Base-by-base conservation (phyloP, 2,329 filamentous ascomycete genomes). In the Truncatella angustata region DNA sequence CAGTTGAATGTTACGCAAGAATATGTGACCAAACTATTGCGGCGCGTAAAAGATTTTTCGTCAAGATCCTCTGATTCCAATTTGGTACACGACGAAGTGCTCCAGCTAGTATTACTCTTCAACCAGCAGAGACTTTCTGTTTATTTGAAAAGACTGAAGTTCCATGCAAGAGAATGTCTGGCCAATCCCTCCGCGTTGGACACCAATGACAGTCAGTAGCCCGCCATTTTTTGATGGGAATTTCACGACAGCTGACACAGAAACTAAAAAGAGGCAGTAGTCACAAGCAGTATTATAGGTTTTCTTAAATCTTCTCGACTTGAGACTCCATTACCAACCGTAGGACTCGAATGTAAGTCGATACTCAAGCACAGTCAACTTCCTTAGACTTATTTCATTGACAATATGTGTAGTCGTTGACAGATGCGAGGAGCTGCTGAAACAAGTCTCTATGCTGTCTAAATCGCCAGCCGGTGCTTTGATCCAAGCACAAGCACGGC, bases 371-470 rank as follows among this genome's bases (percentile, higher is more conserved):
- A n/a, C 20, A n/a, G 11, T 24, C 24, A 44, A 5, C 2, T 44
- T 5, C 16, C n/a, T 3, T 44, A 9, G 40, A 9, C 9, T 7
- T 16, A 2, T 4, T 18, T 12, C 16, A 14, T n/a, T 44, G 40
- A 44, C n/a, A 4, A 16, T 2, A 11, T 30, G 11, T 3, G 5
- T 14, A 47, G 44, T 47, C 10, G 12, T 23, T 47, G 16, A 21
- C 4, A 35, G 44, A 23, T 35, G 26, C 10, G 28, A 34, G n/a
- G 28, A 55, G 11, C 37, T 52, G 16, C 51, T 54, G 14, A 42
- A 4, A 5, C 28, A 4, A 1, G 18, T 40, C 24, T 40, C 16
- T 9, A 40, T 12, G 7, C 14, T 40, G 2, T 54, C 30, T 4
- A 36, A 40, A 35, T 23, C 54, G 34, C 4, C 18, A 24, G 46